Evolutionary conservation across 2,329 filamentous ascomycete species (phyloP), one percentile per base, ranked within the genome.

Genomic region (Cordyceps fumosorosea): DNA sequence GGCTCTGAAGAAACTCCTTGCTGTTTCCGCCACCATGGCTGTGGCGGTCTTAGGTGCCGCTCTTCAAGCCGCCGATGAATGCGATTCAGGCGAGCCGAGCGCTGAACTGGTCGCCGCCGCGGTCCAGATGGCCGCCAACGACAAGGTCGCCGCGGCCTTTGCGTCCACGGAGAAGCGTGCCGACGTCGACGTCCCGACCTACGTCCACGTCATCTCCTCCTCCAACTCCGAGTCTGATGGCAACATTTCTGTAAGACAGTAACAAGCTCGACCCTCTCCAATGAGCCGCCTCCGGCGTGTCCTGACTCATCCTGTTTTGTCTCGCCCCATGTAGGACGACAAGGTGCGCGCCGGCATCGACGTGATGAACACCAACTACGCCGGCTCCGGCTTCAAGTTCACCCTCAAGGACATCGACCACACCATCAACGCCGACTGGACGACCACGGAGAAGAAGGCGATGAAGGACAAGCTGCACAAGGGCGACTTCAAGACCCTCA

Each of bases 341-440:
- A 29, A 53, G 1, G 60, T 62, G 14, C 34, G 11, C 1, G 34
- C n/a, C 18, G 45, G 37, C 7, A 32, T 62, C 29, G 18, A 6
- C 16, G 48, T 1, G 22, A 53, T 58, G 37, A 62, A 62, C 37
- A 5, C 3, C 1, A n/a, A 57, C 54, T 62, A 53, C 47, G 2
- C 6, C 1, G 60, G 54, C 37, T n/a, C 26, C 26, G 60, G 60
- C 37, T 62, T 62, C 37, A 47, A 58, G 47, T 84, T 83, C 70
- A 74, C 72, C 29, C 74, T 80, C 47, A 71, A 75, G 22, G 73
- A 72, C 59, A 78, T 71, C 22, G 75, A 76, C 61, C 77, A 73
- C 65, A 80, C 80, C 42, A 70, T 81, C 67, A 82, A 83, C 73
- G 45, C 69, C 22, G 70, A 70, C 67, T 84, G 80, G 79, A 77